Conservation (phyloP, 306 rosid species). For the Lotus japonicus region DNA sequence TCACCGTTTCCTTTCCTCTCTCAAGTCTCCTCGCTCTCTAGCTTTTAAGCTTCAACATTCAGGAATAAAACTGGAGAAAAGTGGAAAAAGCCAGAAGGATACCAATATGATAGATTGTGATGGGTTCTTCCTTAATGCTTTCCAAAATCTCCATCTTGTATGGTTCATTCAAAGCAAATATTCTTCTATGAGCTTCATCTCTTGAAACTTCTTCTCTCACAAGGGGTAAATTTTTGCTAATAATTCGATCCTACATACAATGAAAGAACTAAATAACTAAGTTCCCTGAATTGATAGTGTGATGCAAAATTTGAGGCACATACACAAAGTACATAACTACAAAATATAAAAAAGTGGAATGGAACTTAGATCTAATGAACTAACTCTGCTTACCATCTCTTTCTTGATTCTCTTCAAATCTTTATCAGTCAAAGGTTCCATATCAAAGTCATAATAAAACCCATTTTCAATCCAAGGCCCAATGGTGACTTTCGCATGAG, state of each 20-base stretch:
- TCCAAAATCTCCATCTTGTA: constrained; percentile 94
- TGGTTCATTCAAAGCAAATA: constrained; percentile 71
- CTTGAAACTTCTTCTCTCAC: constrained; percentile 90
- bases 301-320: constrained; percentile 18
- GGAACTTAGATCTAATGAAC: not conserved
- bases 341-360: not conserved
- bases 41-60: constrained; percentile 4
- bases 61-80: not conserved
- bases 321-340: not conserved
- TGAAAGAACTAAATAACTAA: constrained; percentile 19
- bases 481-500: constrained; percentile 91
- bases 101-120: constrained; percentile 93
- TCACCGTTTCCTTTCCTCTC: not conserved
- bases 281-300: constrained; percentile 3
- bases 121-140: constrained; percentile 78
- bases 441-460: constrained; percentile 92
- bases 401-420: constrained; percentile 90
- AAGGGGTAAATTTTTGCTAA: constrained; percentile 77
- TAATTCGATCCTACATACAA: constrained; percentile 70
- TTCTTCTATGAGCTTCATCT: constrained; percentile 83
- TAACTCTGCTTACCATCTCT: constrained; percentile 69
- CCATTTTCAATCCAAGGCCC: constrained; percentile 99
- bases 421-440: constrained; percentile 72
- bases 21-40: not conserved
- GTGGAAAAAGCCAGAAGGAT: constrained; percentile 27